Evolutionary conservation across 1,284 basidiomycete genomes (phyloP).

Genomic region (Irpex rosettiformis): DNA sequence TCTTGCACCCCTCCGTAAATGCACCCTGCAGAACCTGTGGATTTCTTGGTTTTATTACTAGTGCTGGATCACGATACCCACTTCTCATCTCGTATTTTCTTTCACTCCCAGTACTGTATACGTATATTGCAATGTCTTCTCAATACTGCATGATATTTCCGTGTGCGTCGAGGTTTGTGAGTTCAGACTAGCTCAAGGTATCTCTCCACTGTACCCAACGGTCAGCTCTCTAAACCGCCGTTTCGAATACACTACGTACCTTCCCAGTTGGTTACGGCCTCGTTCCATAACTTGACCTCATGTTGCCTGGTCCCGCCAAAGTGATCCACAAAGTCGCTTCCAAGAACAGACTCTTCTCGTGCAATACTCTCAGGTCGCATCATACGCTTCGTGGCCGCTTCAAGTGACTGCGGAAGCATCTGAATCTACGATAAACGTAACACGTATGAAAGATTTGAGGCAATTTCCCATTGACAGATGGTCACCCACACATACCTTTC

Average conservation of each 20-base stretch:
- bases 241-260: conserved; percentile 42
- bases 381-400: conserved; percentile 78
- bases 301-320: conserved; percentile 90
- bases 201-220: conserved; percentile 60
- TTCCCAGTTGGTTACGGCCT: conserved; percentile 94
- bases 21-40: no score
- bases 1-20: no score
- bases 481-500: conserved; percentile 39
- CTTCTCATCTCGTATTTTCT: not conserved
- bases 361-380: conserved; percentile 78
- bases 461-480: not conserved
- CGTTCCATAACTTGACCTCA: conserved; percentile 83
- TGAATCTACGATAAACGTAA: conserved; percentile 42
- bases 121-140: not conserved
- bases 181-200: conserved; percentile 77
- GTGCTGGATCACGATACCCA: not conserved
- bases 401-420: conserved; percentile 76
- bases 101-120: not conserved
- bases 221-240: not conserved
- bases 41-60: not conserved
- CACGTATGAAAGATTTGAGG: not conserved
- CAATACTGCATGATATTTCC: not conserved
- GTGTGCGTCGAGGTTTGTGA: not conserved
- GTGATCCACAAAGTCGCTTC: conserved; percentile 90
- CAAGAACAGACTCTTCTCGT: conserved; percentile 71